Percentiles rank a stretch among this genome's conserved stretches.
phyloP scores from a whole-genome alignment of 2,329 filamentous ascomycete genomes.

The Sphaerulina vaccinii region DNA sequence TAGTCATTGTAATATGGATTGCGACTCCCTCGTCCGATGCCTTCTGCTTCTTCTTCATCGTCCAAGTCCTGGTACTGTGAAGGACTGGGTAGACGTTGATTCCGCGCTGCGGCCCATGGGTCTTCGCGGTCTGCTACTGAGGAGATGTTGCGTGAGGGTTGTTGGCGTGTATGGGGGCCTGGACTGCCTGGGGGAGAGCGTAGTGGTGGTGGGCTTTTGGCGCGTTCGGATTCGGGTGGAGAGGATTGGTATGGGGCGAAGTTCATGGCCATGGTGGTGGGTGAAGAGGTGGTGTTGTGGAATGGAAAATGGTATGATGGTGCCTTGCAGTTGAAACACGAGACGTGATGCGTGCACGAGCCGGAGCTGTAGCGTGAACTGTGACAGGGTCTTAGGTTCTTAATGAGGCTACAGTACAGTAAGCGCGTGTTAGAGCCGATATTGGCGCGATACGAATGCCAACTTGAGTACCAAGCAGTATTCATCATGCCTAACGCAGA shows the following conservation, averaged over 20 bases:
- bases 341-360: too few species aligned
- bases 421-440: too few species aligned
- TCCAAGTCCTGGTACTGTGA: constrained; percentile 34
- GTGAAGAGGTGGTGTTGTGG: not conserved
- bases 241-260: constrained; percentile 97
- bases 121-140: constrained; percentile 37
- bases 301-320: not conserved
- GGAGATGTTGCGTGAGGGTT: constrained; percentile 31
- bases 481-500: too few species aligned
- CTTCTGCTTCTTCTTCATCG: constrained; percentile 17
- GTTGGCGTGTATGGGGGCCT: constrained; percentile 35
- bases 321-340: not conserved
- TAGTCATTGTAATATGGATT: constrained; percentile 31
- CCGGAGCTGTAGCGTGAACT: not conserved
- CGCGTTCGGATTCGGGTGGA: constrained; percentile 78
- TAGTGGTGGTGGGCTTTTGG: constrained; percentile 68
- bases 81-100: constrained; percentile 41
- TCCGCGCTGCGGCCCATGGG: constrained; percentile 42
- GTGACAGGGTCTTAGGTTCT: not conserved
- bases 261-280: constrained; percentile 61
- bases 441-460: too few species aligned
- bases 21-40: constrained; percentile 30
- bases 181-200: constrained; percentile 57
- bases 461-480: too few species aligned
- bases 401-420: too few species aligned